Percentiles rank a stretch among this genome's conserved stretches.
These are phyloP conservation scores for Orobanche coerulescens DNA, from an alignment of 257 asterid genomes.

Conservation along the genomic window DNA sequence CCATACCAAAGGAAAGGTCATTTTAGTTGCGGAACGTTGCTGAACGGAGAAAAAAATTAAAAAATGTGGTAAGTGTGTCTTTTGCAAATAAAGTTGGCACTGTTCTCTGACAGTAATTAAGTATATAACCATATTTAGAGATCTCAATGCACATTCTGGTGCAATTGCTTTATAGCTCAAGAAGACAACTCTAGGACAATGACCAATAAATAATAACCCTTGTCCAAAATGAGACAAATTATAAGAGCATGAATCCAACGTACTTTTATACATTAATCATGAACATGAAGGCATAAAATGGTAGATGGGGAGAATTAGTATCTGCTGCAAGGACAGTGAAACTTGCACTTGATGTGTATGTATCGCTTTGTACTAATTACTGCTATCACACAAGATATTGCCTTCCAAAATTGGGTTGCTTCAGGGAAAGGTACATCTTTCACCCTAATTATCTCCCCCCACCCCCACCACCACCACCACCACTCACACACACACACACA, in stretches of 20 bases:
- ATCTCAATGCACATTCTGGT: neutral
- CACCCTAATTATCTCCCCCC: too few species aligned
- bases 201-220: neutral
- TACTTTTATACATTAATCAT: too few species aligned
- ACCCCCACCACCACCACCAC: too few species aligned
- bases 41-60: slow-evolving; percentile 27
- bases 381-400: too few species aligned
- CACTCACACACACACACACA: too few species aligned
- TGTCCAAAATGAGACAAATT: neutral
- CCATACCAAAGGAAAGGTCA: slow-evolving; percentile 90
- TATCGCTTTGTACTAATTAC: too few species aligned
- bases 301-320: too few species aligned
- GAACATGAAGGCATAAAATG: too few species aligned
- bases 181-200: neutral
- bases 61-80: neutral
- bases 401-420: too few species aligned
- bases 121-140: neutral
- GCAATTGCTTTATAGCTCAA: neutral
- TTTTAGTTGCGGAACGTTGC: slow-evolving; percentile 95
- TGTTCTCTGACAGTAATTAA: neutral
- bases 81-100: neutral
- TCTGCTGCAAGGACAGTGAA: too few species aligned
- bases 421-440: too few species aligned
- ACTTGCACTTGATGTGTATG: too few species aligned
- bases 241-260: neutral